These are phyloP conservation scores for Aspergillus pseudotamarii DNA, from an alignment of 2,329 filamentous ascomycete genomes.

Conservation along the genomic window DNA sequence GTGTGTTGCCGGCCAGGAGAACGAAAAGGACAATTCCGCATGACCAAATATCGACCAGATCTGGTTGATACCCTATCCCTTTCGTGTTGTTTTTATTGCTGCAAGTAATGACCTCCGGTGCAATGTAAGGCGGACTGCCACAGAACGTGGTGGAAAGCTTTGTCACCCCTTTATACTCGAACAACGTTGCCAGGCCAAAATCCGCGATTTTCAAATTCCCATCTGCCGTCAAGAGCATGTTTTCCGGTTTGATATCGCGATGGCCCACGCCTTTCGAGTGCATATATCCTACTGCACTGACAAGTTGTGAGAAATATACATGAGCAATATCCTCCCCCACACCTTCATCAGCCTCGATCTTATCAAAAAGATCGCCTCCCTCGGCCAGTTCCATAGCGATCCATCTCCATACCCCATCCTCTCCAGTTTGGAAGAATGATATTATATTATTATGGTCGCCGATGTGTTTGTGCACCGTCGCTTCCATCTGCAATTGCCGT, in stretches of 20 bases:
- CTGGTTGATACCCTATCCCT: conserved; percentile 59
- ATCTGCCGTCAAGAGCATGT: conserved; percentile 82
- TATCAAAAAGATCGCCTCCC: conserved; percentile 96
- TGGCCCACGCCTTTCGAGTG: conserved; percentile 95
- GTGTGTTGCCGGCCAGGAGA: conserved; percentile 90
- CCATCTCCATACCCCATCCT: conserved; percentile 89
- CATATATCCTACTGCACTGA: conserved; percentile 90
- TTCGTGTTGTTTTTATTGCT: conserved; percentile 53
- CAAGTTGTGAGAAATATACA: conserved; percentile 90
- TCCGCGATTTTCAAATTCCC: conserved; percentile 94
- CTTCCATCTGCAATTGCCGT: conserved; percentile 90
- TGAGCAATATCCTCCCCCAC: conserved; percentile 95
- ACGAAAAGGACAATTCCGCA: conserved; percentile 98
- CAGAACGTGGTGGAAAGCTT: conserved; percentile 89
- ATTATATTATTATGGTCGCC: conserved; percentile 92
- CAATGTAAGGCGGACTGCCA: conserved; percentile 95
- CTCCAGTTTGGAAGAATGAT: conserved; percentile 83
- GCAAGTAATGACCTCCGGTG: conserved; percentile 77
- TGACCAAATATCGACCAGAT: conserved; percentile 92
- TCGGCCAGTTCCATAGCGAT: conserved; percentile 98
- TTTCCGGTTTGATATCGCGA: conserved; percentile 90
- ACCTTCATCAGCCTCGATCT: conserved; percentile 96
- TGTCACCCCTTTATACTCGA: conserved; percentile 80
- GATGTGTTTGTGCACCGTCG: conserved; percentile 84
- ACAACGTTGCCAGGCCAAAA: conserved; percentile 93